Conservation (phyloP, 106 monocot genomes). For the Ottelia alismoides region DNA sequence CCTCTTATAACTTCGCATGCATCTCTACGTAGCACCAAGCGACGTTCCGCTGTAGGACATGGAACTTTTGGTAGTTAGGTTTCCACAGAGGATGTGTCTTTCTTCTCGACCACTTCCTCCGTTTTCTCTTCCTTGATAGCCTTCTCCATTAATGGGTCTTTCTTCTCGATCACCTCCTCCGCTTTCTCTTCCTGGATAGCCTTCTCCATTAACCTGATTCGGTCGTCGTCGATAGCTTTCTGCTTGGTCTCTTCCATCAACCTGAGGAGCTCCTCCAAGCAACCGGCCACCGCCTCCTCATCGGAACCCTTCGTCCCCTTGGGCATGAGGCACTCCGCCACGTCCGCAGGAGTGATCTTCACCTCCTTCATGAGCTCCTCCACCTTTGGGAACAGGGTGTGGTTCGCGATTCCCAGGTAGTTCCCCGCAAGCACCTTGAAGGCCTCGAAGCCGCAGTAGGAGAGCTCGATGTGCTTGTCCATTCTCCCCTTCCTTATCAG, state of each 20-base stretch:
- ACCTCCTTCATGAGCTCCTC: background rate
- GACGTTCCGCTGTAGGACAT: no score
- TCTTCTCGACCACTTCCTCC: no score
- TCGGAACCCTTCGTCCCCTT: background rate
- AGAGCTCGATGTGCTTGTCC: slow-evolving; percentile 25
- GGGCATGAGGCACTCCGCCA: slow-evolving; percentile 16
- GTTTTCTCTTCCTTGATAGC: no score
- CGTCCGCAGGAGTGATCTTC: slow-evolving; percentile 15
- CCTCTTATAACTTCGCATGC: no score
- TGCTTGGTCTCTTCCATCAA: slow-evolving; percentile 3
- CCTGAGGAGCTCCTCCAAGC: slow-evolving; percentile 2
- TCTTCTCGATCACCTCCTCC: no score
- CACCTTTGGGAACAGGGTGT: slow-evolving; percentile 2
- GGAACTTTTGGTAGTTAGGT: no score
- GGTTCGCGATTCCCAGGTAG: slow-evolving; percentile 2
- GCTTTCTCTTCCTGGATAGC: no score
- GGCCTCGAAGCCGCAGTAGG: slow-evolving; percentile 16
- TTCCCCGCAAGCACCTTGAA: slow-evolving; percentile 17
- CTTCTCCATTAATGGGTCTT: no score
- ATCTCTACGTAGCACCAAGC: no score
- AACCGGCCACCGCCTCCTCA: background rate
- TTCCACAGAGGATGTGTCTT: no score
- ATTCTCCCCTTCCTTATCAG: slow-evolving; percentile 17
- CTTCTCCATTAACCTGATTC: no score
- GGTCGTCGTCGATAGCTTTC: background rate